Percentiles rank a stretch among this genome's conserved stretches.
These are phyloP conservation scores for Mariannaea sp. DNA, from an alignment of 2,329 filamentous ascomycete genomes.

Conservation along the genomic window DNA sequence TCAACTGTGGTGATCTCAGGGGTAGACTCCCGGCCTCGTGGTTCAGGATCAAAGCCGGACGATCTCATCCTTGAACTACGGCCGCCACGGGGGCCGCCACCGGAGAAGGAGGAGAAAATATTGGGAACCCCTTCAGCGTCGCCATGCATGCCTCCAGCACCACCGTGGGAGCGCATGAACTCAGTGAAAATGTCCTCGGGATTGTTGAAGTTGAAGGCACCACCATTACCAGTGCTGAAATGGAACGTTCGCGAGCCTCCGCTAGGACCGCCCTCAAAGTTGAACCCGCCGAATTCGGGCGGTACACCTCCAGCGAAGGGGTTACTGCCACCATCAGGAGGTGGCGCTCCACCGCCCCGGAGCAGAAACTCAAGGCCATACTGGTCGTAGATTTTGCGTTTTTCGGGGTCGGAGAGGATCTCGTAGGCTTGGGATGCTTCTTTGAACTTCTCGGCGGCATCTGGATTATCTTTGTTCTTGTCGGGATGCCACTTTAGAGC, in stretches of 20 bases:
- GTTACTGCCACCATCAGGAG: slow-evolving; percentile 64
- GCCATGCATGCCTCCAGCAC: slow-evolving; percentile 48
- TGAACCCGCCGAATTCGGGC: slow-evolving; percentile 57
- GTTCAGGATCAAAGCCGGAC: slow-evolving; percentile 45
- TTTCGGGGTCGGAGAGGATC: slow-evolving; percentile 95
- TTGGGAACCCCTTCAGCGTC: slow-evolving; percentile 56
- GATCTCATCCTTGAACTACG: slow-evolving; percentile 50
- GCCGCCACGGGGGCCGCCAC: slow-evolving; percentile 43
- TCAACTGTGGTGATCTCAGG: slow-evolving; percentile 92
- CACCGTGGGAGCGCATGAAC: slow-evolving; percentile 66
- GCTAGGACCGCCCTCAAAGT: slow-evolving; percentile 53
- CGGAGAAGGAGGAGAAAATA: slow-evolving; percentile 58
- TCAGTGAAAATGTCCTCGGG: slow-evolving; percentile 84
- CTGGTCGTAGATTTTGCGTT: slow-evolving; percentile 93
- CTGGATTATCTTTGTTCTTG: slow-evolving; percentile 93
- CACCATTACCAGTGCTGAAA: slow-evolving; percentile 62
- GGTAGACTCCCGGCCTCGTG: slow-evolving; percentile 50
- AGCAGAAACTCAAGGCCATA: slow-evolving; percentile 93
- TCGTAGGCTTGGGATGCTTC: slow-evolving; percentile 98
- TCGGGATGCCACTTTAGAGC: slow-evolving; percentile 94
- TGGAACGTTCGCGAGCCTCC: slow-evolving; percentile 64
- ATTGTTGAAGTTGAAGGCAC: slow-evolving; percentile 81
- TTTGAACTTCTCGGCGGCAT: slow-evolving; percentile 93
- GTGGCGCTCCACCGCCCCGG: slow-evolving; percentile 73
- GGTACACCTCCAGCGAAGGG: slow-evolving; percentile 66